Percentiles rank a stretch among this genome's conserved stretches.
phyloP scores from a whole-genome alignment of 768 basidiomycete species.

The Mycena rosella region DNA sequence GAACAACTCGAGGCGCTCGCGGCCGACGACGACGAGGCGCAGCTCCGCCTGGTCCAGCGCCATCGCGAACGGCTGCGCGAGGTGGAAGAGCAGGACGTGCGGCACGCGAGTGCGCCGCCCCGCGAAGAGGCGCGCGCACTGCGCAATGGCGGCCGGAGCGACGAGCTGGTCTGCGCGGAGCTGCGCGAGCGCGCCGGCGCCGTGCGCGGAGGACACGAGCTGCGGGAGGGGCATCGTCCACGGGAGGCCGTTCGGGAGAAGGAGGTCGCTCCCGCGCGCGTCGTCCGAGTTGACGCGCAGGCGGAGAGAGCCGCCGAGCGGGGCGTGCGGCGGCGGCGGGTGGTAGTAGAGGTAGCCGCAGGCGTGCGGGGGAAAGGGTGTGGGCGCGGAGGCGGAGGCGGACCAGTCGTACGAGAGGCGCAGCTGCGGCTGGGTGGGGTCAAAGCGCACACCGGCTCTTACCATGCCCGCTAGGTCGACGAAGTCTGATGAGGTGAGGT shows the following conservation, averaged over 20 bases:
- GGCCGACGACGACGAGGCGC: conserved; percentile 10
- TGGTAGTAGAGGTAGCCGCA: conserved; percentile 24
- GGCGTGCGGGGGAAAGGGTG: neutral
- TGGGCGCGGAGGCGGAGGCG: too few relatives aligned
- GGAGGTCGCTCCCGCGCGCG: conserved; percentile 17
- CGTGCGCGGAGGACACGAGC: neutral
- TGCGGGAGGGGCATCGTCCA: conserved; percentile 24
- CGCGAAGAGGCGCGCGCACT: neutral
- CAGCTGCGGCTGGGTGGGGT: too few relatives aligned
- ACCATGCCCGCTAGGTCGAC: too few relatives aligned
- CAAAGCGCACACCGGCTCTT: too few relatives aligned
- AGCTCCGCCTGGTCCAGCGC: conserved; percentile 11
- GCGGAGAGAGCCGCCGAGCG: conserved; percentile 15
- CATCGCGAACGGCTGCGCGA: conserved; percentile 14
- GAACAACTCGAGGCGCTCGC: neutral
- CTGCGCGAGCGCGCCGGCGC: too few relatives aligned
- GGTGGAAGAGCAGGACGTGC: conserved; percentile 3
- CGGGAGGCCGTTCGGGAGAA: conserved; percentile 17
- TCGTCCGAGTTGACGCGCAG: conserved; percentile 17
- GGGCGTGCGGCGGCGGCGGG: neutral
- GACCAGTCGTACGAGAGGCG: too few relatives aligned
- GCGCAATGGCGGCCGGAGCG: too few relatives aligned
- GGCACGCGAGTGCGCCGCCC: neutral
- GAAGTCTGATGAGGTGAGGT: too few relatives aligned
- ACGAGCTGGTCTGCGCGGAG: too few relatives aligned